Evolutionary conservation across 495 filamentous ascomycete species (phyloP).

Genomic region (Podospora didyma): DNA sequence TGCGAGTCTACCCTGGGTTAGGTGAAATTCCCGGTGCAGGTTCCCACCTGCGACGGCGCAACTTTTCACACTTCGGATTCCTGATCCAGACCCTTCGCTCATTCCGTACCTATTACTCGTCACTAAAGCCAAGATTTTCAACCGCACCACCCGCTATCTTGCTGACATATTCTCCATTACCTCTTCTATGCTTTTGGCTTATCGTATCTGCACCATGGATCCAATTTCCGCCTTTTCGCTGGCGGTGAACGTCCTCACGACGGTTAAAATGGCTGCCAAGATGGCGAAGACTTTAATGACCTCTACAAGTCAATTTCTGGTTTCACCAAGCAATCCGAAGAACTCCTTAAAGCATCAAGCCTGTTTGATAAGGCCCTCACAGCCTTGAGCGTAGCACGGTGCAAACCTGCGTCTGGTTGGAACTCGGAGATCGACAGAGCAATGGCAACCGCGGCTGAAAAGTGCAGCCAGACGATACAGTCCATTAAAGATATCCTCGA

Average conservation of each 20-base stretch:
- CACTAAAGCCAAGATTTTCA: too few relatives aligned
- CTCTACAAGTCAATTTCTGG: constrained; percentile 6
- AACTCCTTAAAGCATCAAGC: background rate
- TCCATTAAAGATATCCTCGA: background rate
- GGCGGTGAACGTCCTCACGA: constrained; percentile 1
- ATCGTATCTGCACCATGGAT: too few relatives aligned
- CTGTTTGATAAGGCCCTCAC: background rate
- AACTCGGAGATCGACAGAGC: background rate
- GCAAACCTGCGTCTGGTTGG: background rate
- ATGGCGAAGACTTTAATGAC: background rate
- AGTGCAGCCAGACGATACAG: background rate
- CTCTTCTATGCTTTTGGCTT: too few relatives aligned
- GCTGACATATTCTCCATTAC: too few relatives aligned
- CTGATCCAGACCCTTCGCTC: too few relatives aligned
- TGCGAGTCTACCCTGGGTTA: too few relatives aligned
- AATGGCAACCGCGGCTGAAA: background rate
- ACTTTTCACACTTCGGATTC: too few relatives aligned
- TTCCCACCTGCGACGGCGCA: too few relatives aligned
- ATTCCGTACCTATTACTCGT: too few relatives aligned
- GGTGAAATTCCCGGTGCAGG: too few relatives aligned
- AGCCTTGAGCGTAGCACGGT: background rate
- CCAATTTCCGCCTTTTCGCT: constrained; percentile 1
- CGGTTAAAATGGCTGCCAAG: constrained; percentile 2
- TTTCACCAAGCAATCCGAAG: background rate
- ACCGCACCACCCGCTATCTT: too few relatives aligned